Base-by-base conservation (phyloP, 345 rosid genomes). In the Citrus maxima region DNA sequence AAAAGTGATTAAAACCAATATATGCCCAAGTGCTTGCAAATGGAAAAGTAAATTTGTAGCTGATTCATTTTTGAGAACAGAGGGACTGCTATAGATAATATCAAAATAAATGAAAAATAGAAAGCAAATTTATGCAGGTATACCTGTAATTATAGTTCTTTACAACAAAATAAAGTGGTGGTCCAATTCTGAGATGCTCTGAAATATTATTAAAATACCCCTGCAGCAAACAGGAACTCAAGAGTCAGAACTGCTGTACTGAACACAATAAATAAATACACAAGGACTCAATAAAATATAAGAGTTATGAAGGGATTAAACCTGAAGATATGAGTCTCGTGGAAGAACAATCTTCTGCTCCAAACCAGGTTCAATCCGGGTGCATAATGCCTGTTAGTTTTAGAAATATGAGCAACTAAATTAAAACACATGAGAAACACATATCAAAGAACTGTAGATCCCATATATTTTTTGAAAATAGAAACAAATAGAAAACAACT, bases 261-360 rank as follows among this genome's bases (percentile, higher is more conserved):
- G 55, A 76, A 61, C 54, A 77, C 70, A 19, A 16, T 25, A 54
- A 60, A 68, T 10, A 16, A 77, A 21, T 32, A 55, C 34, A 59
- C 2, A 12, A 21, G 3, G 56, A 21, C 7, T 46, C 21, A n/a
- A 21, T 54, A 25, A 46, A 46, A 46, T 46, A 5, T n/a, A 70
- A 27, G 42, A 21, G 54, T 34, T 12, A 46, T 46, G 51, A 46
- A 46, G 18, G 51, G 51, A 10, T 55, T 71, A 37, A 85, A 89
- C 93, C 88, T 89, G 93, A 79, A 89, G 89, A 82, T 89, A 89
- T 14, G 93, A 89, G 79, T 89, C 91, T 58, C 79, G 85, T 18
- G 93, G 93, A 78, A 89, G 93, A 81, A 86, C 93, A 84, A 86
- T 84, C 77, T 88, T 78, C 77, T 89, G 91, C 70, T 89, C 93